These are phyloP conservation scores for Heritiera littoralis DNA, from an alignment of 345 rosid genomes.

Conservation along the genomic window DNA sequence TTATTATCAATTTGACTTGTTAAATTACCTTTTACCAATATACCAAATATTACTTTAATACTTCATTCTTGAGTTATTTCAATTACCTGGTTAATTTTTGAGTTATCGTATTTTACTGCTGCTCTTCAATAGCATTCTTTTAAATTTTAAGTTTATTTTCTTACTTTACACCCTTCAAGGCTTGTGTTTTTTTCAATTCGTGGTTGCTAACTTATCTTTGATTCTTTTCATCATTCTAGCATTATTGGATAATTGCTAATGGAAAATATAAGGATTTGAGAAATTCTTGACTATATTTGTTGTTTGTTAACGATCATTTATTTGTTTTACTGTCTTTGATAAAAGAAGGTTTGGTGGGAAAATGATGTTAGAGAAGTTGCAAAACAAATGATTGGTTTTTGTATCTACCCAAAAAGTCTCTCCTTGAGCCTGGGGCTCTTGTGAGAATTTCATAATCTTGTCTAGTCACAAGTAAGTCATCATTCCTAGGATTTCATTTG, in stretches of 20 bases:
- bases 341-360: slow-evolving; percentile 67
- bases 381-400: slow-evolving; percentile 78
- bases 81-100: background rate
- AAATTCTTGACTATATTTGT: background rate
- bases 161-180: background rate
- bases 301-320: background rate
- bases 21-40: background rate
- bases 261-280: background rate
- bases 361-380: slow-evolving; percentile 75
- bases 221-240: background rate
- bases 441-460: too few species aligned
- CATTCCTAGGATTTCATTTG: too few species aligned
- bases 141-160: background rate
- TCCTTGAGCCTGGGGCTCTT: too few species aligned
- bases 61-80: background rate
- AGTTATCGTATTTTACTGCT: background rate
- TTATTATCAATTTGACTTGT: background rate
- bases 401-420: slow-evolving; percentile 19
- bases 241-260: background rate
- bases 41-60: background rate
- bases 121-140: background rate
- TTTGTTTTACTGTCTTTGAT: background rate
- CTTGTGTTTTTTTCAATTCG: background rate
- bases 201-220: background rate
- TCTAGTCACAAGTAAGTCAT: too few species aligned